Conservation (phyloP, 2,329 filamentous ascomycete species). For the Polychaeton citri region DNA sequence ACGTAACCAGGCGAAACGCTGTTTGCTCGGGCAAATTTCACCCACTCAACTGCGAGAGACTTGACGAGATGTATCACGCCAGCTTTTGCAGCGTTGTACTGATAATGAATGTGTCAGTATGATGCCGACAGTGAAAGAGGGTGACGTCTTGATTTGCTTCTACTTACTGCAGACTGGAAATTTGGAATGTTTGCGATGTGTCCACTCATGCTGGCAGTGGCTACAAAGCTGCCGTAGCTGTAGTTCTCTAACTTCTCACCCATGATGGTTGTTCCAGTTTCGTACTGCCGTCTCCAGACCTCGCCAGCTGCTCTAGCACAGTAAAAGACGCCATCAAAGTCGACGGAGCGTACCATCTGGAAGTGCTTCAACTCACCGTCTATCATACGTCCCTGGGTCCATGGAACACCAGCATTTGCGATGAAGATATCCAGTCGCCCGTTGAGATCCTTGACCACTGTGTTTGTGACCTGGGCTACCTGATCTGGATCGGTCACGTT, state of each 20-base stretch:
- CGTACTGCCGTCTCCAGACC: constrained; percentile 58
- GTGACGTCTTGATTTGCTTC: not conserved
- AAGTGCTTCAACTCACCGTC: constrained; percentile 53
- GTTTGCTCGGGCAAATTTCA: constrained; percentile 60
- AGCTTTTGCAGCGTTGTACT: constrained; percentile 21
- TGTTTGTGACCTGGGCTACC: constrained; percentile 28
- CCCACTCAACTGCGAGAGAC: constrained; percentile 64
- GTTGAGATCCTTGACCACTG: constrained; percentile 49
- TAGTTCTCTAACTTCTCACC: constrained; percentile 27
- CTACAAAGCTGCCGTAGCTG: constrained; percentile 40
- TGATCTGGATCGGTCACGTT: constrained; percentile 30
- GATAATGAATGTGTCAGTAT: not conserved
- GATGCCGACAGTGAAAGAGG: not conserved
- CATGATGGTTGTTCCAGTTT: constrained; percentile 44
- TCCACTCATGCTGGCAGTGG: constrained; percentile 65
- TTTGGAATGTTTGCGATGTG: constrained; percentile 69
- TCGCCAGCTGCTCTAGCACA: constrained; percentile 56
- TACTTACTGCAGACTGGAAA: constrained; percentile 44
- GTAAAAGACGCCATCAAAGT: constrained; percentile 68
- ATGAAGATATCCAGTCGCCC: constrained; percentile 66
- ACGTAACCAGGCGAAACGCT: constrained; percentile 65
- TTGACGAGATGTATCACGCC: constrained; percentile 39
- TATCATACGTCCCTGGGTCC: constrained; percentile 55
- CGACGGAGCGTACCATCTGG: constrained; percentile 53
- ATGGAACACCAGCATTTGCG: constrained; percentile 64